phyloP scores from a whole-genome alignment of 225 moss, liverwort and hornwort genomes.

The Polytrichum formosum region DNA sequence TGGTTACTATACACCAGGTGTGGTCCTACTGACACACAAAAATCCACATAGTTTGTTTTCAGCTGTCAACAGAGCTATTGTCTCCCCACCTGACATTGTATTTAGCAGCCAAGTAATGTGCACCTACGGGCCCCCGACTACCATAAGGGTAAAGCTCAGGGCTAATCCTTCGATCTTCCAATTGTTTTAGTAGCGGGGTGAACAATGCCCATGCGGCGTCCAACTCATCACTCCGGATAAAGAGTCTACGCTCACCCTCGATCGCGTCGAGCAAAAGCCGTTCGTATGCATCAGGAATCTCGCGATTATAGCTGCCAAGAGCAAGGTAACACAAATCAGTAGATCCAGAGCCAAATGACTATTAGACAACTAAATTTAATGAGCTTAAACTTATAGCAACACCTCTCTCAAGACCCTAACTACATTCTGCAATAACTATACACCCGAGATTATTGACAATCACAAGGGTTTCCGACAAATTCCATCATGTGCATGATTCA shows the following conservation, averaged over 20 bases:
- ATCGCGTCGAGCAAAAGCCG: constrained; percentile 88
- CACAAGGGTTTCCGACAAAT: no score
- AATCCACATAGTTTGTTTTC: not conserved
- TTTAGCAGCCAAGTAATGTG: constrained; percentile 91
- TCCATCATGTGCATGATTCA: no score
- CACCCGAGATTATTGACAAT: no score
- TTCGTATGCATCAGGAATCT: constrained; percentile 96
- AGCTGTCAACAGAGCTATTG: constrained; percentile 34
- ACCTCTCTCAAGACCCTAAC: not conserved
- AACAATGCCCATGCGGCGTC: constrained; percentile 93
- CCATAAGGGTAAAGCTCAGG: constrained; percentile 95
- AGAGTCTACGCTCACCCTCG: constrained; percentile 84
- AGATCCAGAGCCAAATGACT: no score
- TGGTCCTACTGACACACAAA: not conserved
- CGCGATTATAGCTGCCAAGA: constrained; percentile 61
- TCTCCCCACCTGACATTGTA: constrained; percentile 96
- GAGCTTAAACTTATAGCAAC: not conserved
- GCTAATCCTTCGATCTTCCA: constrained; percentile 60
- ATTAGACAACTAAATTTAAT: not conserved
- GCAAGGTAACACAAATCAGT: not conserved
- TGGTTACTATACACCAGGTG: not conserved
- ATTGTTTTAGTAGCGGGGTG: constrained; percentile 77
- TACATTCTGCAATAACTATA: not conserved
- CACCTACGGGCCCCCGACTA: constrained; percentile 91
- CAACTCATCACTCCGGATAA: constrained; percentile 91